A percentile compares a stretch with the other conserved stretches of the same genome.
These are phyloP conservation scores for Diaporthe vaccinii DNA, from an alignment of 2,329 filamentous ascomycete species.

Conservation along the genomic window DNA sequence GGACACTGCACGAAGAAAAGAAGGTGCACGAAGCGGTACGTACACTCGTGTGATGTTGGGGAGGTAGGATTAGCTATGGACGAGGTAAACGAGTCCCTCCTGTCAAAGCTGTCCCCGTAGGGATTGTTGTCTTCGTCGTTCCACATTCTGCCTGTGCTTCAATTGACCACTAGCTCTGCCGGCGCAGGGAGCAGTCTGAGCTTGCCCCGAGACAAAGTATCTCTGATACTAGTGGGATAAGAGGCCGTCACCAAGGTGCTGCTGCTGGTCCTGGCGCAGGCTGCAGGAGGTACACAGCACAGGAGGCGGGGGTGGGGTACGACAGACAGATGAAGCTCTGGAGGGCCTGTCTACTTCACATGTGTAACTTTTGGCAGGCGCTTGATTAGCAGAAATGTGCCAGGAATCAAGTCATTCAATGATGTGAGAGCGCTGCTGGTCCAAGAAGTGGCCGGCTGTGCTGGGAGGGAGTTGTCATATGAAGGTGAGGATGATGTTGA, in stretches of 20 bases:
- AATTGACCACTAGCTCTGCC: neutral
- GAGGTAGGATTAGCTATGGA: slow-evolving; percentile 76
- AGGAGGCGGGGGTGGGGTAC: slow-evolving; percentile 36
- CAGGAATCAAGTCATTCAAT: neutral
- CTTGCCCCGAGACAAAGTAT: neutral
- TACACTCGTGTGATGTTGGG: slow-evolving; percentile 69
- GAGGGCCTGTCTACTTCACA: neutral
- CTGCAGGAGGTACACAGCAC: slow-evolving; percentile 24
- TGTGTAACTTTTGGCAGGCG: neutral
- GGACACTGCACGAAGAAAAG: slow-evolving; percentile 26
- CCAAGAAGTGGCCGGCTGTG: neutral
- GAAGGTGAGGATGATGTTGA: slow-evolving; percentile 25
- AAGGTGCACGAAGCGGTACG: slow-evolving; percentile 51
- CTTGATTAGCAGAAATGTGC: neutral
- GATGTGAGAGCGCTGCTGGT: neutral
- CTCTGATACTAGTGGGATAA: neutral
- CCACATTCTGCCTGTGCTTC: slow-evolving; percentile 77
- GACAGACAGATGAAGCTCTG: slow-evolving; percentile 12
- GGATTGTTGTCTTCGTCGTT: slow-evolving; percentile 99
- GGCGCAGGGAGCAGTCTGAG: too few species aligned
- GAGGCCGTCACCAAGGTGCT: neutral
- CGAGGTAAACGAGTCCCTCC: slow-evolving; percentile 83
- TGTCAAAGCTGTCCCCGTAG: slow-evolving; percentile 91
- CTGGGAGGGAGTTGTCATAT: neutral
- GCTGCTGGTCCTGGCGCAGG: slow-evolving; percentile 24